Evolutionary conservation across 768 basidiomycete genomes (phyloP), one percentile per base, ranked within the genome.

Genomic region (Leccinellum albellum): DNA sequence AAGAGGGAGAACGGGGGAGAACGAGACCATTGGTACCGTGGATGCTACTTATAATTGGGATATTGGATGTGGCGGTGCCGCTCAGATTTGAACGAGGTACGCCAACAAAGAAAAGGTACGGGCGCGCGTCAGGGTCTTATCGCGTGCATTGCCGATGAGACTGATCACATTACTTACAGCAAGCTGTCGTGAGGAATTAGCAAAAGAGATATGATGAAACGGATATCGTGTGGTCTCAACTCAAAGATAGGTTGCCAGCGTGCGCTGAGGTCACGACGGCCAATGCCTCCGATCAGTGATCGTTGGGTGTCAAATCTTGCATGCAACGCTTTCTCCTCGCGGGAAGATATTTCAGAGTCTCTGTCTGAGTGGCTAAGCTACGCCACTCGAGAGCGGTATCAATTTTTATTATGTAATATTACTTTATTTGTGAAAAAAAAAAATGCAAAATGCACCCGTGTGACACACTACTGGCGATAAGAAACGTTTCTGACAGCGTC

Each of bases 401-500:
- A 28, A 28, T 28, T 28, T 28, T 28, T 28, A 4, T 28, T 28
- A n/a, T 28, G 28, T 28, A 7, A 28, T 28, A n/a, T n/a, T n/a
- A n/a, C n/a, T n/a, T n/a, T n/a, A n/a, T n/a, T n/a, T n/a, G n/a
- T n/a, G n/a, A n/a, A n/a, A n/a, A n/a, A n/a, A n/a, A n/a, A n/a
- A n/a, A n/a, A n/a, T n/a, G n/a, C n/a, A n/a, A n/a, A n/a, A n/a
- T n/a, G n/a, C n/a, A n/a, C n/a, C n/a, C n/a, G n/a, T n/a, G n/a
- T n/a, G n/a, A n/a, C n/a, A n/a, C n/a, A n/a, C n/a, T n/a, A n/a
- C n/a, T 28, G 28, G 6, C 28, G 28, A 28, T 28, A 28, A 28
- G 7, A n/a, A n/a, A n/a, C 28, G 28, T 28, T 6, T 28, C 63
- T 7, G 57, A 61, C 50, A 58, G 64, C n/a, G 42, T 32, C 7